phyloP scores from a whole-genome alignment of 371 early-diverging fungal genomes.

The Syncephalastrum sp. region DNA sequence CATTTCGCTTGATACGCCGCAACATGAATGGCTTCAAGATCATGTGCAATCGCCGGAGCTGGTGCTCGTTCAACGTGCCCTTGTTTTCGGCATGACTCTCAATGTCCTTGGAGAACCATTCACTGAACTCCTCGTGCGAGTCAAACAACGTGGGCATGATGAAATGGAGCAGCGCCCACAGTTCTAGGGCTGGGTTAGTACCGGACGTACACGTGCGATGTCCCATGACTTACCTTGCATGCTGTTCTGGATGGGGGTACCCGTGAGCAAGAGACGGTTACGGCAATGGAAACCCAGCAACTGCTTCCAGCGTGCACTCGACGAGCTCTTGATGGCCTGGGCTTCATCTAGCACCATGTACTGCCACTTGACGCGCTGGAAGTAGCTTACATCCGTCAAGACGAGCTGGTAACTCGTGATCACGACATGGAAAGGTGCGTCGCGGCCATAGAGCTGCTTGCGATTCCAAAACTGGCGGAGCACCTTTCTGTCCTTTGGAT shows the following conservation, averaged over 20 bases:
- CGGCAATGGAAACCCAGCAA: constrained; percentile 91
- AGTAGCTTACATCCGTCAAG: constrained; percentile 84
- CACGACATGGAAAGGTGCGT: constrained; percentile 90
- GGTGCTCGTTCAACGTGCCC: constrained; percentile 84
- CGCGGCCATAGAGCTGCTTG: constrained; percentile 75
- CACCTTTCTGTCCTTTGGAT: constrained; percentile 82
- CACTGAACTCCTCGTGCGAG: constrained; percentile 91
- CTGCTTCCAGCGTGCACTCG: constrained; percentile 91
- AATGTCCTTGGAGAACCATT: constrained; percentile 96
- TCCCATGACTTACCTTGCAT: constrained; percentile 63
- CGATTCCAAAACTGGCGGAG: constrained; percentile 84
- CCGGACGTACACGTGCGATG: background rate
- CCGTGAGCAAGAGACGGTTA: constrained; percentile 92
- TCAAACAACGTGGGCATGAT: constrained; percentile 99
- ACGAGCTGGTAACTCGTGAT: constrained; percentile 96
- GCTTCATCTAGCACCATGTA: constrained; percentile 99
- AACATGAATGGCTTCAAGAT: constrained; percentile 99
- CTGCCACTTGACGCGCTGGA: constrained; percentile 94
- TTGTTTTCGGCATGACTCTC: constrained; percentile 90
- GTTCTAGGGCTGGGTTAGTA: constrained; percentile 50
- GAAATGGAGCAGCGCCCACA: constrained; percentile 98
- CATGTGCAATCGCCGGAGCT: constrained; percentile 90
- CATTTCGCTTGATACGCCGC: constrained; percentile 95
- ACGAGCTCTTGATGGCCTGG: constrained; percentile 95
- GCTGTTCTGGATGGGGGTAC: constrained; percentile 97